Conservation (phyloP, 371 early-diverging fungal species). For the Nematocida displodere region DNA sequence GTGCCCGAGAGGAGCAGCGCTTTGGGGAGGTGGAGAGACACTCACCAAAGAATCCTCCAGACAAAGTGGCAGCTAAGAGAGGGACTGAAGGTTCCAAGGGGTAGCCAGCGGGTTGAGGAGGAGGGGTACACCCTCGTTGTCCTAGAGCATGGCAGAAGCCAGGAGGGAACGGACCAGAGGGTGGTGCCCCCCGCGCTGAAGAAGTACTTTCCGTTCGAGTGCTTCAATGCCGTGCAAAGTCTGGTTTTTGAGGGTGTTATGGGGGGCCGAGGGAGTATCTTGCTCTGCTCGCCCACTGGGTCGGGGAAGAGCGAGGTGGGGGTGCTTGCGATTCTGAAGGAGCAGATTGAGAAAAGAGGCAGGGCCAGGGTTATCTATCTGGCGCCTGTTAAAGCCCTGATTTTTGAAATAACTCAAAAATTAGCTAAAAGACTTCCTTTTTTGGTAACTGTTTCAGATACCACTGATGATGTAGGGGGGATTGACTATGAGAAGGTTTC, state of each 20-base stretch:
- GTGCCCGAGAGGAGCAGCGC: too few species aligned
- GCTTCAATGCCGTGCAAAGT: constrained; percentile 94
- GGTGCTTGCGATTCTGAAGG: constrained; percentile 70
- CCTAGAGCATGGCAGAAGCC: too few species aligned
- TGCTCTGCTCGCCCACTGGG: constrained; percentile 95
- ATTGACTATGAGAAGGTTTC: constrained; percentile 90
- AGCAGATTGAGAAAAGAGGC: constrained; percentile 66
- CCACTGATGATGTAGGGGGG: constrained; percentile 68
- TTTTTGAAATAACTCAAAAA: constrained; percentile 88
- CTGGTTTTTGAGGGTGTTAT: constrained; percentile 89
- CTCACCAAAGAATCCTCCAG: not conserved
- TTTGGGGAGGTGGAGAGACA: too few species aligned
- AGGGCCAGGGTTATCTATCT: constrained; percentile 91
- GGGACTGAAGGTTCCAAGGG: not conserved
- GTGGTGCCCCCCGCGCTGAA: too few species aligned
- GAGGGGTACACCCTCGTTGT: too few species aligned
- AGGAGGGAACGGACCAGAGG: too few species aligned
- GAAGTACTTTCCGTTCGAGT: constrained; percentile 63
- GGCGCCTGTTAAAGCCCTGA: constrained; percentile 98
- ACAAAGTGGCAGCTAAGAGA: not conserved
- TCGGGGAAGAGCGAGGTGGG: constrained; percentile 89
- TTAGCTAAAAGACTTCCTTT: constrained; percentile 70
- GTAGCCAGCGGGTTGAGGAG: too few species aligned
- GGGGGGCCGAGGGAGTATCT: constrained; percentile 72
- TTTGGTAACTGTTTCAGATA: not conserved